These are phyloP conservation scores for Malassezia caprae DNA, from an alignment of 1,284 basidiomycete genomes.

Conservation along the genomic window DNA sequence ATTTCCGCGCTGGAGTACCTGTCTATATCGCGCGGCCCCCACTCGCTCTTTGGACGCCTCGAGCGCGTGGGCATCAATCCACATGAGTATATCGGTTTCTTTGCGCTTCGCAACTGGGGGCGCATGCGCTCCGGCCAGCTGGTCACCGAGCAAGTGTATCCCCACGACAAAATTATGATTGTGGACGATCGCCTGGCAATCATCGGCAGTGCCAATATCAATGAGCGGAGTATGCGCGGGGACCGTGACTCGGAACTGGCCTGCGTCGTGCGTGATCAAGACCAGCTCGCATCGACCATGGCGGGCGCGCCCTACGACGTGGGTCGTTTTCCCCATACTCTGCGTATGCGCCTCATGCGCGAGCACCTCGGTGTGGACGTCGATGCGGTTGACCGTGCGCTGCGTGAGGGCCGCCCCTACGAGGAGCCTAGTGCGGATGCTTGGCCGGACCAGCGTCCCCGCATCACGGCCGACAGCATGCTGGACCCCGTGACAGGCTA, in stretches of 20 bases:
- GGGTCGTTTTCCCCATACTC: slow-evolving; percentile 86
- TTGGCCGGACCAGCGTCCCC: background rate
- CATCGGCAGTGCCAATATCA: slow-evolving; percentile 98
- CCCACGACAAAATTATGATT: slow-evolving; percentile 60
- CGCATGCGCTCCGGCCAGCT: slow-evolving; percentile 75
- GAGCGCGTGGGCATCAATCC: slow-evolving; percentile 75
- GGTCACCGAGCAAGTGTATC: slow-evolving; percentile 66
- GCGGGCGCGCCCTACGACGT: slow-evolving; percentile 88
- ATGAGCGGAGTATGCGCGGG: slow-evolving; percentile 87
- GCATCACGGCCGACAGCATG: background rate
- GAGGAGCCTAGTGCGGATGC: background rate
- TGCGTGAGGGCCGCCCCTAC: background rate
- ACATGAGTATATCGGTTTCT: slow-evolving; percentile 82
- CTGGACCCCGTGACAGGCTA: slow-evolving; percentile 22
- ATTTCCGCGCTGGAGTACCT: slow-evolving; percentile 56
- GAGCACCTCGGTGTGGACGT: slow-evolving; percentile 94
- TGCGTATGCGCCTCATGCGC: slow-evolving; percentile 86
- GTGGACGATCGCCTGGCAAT: slow-evolving; percentile 94
- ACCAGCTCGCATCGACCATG: slow-evolving; percentile 86
- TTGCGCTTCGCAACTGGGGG: slow-evolving; percentile 84
- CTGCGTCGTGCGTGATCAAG: slow-evolving; percentile 84
- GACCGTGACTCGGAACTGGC: slow-evolving; percentile 94
- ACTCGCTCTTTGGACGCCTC: slow-evolving; percentile 82
- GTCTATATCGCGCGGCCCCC: slow-evolving; percentile 74
- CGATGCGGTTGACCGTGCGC: slow-evolving; percentile 60